A percentile compares a stretch with the other conserved stretches of the same genome.
Evolutionary conservation across 805 yeast species (phyloP).

Genomic region (Barnettozyma populi): DNA sequence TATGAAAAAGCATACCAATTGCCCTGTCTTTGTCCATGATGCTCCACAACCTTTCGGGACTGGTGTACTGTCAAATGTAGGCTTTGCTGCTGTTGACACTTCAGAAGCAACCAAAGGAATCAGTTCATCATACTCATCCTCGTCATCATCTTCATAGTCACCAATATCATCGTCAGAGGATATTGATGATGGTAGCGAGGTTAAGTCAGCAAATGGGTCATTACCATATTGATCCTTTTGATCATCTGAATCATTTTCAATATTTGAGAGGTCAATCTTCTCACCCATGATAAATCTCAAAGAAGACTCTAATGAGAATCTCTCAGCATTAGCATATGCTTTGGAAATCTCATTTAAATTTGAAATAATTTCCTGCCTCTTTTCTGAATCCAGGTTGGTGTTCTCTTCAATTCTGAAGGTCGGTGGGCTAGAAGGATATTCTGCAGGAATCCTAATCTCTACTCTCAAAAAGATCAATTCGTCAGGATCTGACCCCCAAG

Average conservation of each 20-base stretch:
- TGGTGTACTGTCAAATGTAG: constrained; percentile 72
- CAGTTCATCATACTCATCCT: constrained; percentile 29
- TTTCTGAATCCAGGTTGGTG: constrained; percentile 51
- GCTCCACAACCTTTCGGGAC: constrained; percentile 94
- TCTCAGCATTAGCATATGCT: constrained; percentile 49
- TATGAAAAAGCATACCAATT: constrained; percentile 75
- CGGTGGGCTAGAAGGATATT: constrained; percentile 65
- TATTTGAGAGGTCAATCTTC: constrained; percentile 41
- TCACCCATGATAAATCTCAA: constrained; percentile 80
- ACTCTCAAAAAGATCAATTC: constrained; percentile 60
- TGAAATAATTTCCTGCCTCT: constrained; percentile 44
- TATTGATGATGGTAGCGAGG: constrained; percentile 17
- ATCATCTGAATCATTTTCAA: constrained; percentile 33
- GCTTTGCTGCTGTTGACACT: constrained; percentile 15
- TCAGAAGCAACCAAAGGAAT: constrained; percentile 15
- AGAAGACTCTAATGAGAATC: constrained; percentile 76
- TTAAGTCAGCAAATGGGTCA: constrained; percentile 24
- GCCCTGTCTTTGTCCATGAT: constrained; percentile 74
- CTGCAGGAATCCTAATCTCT: constrained; percentile 61
- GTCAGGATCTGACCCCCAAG: constrained; percentile 48
- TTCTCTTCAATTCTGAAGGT: constrained; percentile 72
- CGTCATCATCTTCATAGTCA: constrained; percentile 25
- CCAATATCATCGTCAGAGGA: constrained; percentile 23
- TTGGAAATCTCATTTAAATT: constrained; percentile 51
- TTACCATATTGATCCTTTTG: constrained; percentile 31